phyloP scores from a whole-genome alignment of 495 filamentous ascomycete species.

The Aspergillus leporis region DNA sequence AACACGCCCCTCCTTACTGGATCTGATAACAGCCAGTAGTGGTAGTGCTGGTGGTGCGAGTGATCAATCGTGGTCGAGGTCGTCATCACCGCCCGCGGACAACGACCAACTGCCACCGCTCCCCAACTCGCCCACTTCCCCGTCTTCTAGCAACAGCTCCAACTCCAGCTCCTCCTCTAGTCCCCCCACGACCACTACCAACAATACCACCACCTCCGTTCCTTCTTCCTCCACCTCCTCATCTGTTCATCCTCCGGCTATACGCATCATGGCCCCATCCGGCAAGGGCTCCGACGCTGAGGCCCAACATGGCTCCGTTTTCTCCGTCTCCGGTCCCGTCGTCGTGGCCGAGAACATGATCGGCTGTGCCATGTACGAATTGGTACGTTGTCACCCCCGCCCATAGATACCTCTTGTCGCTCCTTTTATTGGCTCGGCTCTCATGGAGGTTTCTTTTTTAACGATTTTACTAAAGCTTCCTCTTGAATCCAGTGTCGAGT shows the following conservation, averaged over 20 bases:
- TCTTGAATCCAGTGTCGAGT: slow-evolving; percentile 68
- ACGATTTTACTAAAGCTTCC: slow-evolving; percentile 6
- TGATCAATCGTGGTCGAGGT: slow-evolving; percentile 2
- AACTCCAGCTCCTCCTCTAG: neutral
- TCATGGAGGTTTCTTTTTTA: slow-evolving; percentile 9
- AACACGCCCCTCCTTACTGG: slow-evolving; percentile 71
- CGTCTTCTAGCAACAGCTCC: neutral
- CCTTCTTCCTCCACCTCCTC: slow-evolving; percentile 33
- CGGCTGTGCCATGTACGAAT: slow-evolving; percentile 99
- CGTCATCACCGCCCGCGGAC: slow-evolving; percentile 42
- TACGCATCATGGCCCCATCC: slow-evolving; percentile 64
- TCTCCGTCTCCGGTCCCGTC: slow-evolving; percentile 72
- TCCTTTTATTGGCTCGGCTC: neutral
- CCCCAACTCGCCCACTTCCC: slow-evolving; percentile 50
- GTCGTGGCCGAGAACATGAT: slow-evolving; percentile 98
- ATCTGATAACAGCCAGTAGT: slow-evolving; percentile 53
- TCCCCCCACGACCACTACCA: slow-evolving; percentile 11
- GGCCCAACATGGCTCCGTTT: slow-evolving; percentile 57
- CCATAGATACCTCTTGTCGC: neutral
- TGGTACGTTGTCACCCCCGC: slow-evolving; percentile 57
- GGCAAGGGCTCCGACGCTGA: slow-evolving; percentile 46
- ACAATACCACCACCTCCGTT: slow-evolving; percentile 41
- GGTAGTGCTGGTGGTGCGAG: neutral
- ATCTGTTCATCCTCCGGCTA: slow-evolving; percentile 35
- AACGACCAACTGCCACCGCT: slow-evolving; percentile 52